Conservation (phyloP, 345 rosid species). For the Citropsis articulata region DNA sequence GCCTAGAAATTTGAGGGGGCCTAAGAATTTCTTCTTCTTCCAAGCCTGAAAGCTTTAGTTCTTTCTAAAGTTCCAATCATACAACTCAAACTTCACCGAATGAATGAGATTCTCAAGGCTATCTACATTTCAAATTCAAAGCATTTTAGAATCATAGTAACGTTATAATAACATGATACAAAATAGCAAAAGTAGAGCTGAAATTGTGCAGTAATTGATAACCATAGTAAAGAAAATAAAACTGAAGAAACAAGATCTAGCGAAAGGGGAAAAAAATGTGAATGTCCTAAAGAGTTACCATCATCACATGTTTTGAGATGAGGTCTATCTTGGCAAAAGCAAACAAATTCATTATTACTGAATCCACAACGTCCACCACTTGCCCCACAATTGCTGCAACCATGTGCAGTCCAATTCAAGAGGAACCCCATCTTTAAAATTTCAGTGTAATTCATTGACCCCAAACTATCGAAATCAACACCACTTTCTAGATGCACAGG, state of each 20-base stretch:
- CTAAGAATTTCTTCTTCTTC: neutral
- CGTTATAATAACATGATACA: neutral
- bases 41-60: neutral
- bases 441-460: constrained; percentile 21
- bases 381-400: constrained; percentile 14
- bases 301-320: constrained; percentile 30
- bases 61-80: neutral
- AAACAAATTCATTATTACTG: constrained; percentile 1
- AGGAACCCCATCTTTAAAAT: constrained; percentile 52
- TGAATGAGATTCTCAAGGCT: neutral
- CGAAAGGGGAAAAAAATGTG: neutral
- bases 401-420: constrained; percentile 29
- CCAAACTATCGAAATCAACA: neutral
- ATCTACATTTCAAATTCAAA: too few species aligned
- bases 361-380: constrained; percentile 21
- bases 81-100: neutral
- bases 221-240: neutral
- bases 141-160: neutral
- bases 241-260: neutral
- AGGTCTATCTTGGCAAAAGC: constrained; percentile 32
- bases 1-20: neutral
- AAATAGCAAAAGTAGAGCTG: neutral
- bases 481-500: constrained; percentile 23
- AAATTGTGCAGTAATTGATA: neutral
- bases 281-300: constrained; percentile 33